Evolutionary conservation across 768 basidiomycete species (phyloP), one percentile per base, ranked within the genome.

Genomic region (Boletus subcaerulescens): DNA sequence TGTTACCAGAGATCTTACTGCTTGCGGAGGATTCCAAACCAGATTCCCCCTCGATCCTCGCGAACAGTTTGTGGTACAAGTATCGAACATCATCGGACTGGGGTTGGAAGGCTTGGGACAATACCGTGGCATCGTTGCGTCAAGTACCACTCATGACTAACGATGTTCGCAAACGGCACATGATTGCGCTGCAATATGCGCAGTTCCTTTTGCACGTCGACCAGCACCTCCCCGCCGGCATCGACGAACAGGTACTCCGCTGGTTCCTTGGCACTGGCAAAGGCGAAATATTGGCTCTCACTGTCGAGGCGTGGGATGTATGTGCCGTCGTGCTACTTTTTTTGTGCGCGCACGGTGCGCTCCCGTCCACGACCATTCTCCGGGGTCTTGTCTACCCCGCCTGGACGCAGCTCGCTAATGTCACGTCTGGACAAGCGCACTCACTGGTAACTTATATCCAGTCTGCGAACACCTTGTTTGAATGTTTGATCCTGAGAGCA

Each of bases 101-200:
- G 89, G 89, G 81, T 2, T 87, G 83, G 83, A 87, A 85, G 60
- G 86, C 87, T 18, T 92, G 90, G 90, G 88, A 91, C 65, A 91
- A 89, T 61, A 83, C 86, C 1, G 77, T 93, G 43, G 82, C 87
- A 6, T 86, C 85, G 48, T 74, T 93, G 42, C 87, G 85, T 41
- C 86, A 87, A 65, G 76, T 89, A 43, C 82, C 85, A 7, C 68
- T 71, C 43, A 80, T 87, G 76, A 77, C 77, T 15, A 61, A 74
- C 5, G 83, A 85, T 52, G 53, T 66, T 8, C 66, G 69, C 48
- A 76, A 71, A 24, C 80, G 81, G 22, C 74, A 77, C 47, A 71
- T 73, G 35, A 82, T 81, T 57, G 85, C 85, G 4, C 60, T 87
- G 29, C 79, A 83, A 47, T 93, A 91, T 63, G 87, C 82, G 5